Evolutionary conservation across 768 basidiomycete genomes (phyloP).

Genomic region (Calocera viscosa): DNA sequence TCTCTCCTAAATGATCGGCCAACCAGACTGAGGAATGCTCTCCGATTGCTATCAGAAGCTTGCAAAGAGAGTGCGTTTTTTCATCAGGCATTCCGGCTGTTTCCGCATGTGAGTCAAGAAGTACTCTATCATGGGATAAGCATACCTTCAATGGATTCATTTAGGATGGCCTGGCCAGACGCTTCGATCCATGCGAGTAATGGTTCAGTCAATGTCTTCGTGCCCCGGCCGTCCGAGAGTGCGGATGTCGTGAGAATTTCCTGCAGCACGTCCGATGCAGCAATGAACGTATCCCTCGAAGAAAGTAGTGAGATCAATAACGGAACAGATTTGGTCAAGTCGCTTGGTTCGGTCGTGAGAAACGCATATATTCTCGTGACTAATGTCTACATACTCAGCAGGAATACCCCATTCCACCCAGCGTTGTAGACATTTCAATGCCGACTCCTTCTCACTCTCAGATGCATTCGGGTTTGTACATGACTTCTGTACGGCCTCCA

Average conservation of each 20-base stretch:
- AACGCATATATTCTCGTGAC: conserved; percentile 9
- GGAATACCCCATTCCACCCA: conserved; percentile 63
- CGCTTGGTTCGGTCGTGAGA: neutral
- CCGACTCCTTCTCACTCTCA: conserved; percentile 47
- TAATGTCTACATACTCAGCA: conserved; percentile 40
- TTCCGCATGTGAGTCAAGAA: conserved; percentile 28
- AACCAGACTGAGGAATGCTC: conserved; percentile 78
- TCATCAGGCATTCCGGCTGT: conserved; percentile 27
- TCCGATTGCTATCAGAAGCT: conserved; percentile 65
- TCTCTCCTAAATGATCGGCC: conserved; percentile 44
- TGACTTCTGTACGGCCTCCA: conserved; percentile 50
- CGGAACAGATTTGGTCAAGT: neutral
- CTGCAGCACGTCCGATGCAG: conserved; percentile 43
- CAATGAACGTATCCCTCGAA: neutral
- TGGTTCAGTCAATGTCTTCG: conserved; percentile 67
- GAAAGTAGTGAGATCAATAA: conserved; percentile 8
- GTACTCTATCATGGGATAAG: conserved; percentile 26
- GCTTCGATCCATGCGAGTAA: conserved; percentile 64
- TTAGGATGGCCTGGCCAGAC: conserved; percentile 40
- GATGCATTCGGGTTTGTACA: conserved; percentile 33
- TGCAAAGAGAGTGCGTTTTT: conserved; percentile 59
- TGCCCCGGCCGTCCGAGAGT: conserved; percentile 55
- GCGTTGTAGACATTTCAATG: conserved; percentile 66
- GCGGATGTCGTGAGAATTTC: conserved; percentile 68
- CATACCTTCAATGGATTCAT: conserved; percentile 28